Percentiles rank a stretch among this genome's conserved stretches.
Conservation (phyloP, 257 asterid species). For the Salvia miltiorrhiza region DNA sequence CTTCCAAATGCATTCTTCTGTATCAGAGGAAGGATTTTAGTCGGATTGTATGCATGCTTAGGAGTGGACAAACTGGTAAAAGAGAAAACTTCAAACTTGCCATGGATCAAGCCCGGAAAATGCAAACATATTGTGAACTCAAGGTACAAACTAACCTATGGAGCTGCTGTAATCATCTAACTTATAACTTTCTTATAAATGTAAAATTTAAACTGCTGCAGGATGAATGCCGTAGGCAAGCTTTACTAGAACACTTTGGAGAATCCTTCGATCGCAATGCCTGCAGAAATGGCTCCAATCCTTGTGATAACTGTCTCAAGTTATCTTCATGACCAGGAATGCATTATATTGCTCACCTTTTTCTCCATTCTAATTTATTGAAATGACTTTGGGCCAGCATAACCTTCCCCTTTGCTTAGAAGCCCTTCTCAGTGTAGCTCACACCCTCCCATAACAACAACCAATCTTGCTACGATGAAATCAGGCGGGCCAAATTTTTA, state of each 20-base stretch:
- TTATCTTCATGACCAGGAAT: constrained; percentile 30
- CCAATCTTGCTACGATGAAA: too few species aligned
- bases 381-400: too few species aligned
- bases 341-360: background rate
- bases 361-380: too few species aligned
- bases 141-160: constrained; percentile 46
- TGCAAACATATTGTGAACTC: constrained; percentile 85
- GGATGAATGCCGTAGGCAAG: constrained; percentile 82
- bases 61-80: constrained; percentile 68
- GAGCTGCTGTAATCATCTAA: constrained; percentile 5
- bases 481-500: too few species aligned
- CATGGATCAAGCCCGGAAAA: constrained; percentile 91
- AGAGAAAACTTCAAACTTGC: constrained; percentile 68
- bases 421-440: too few species aligned
- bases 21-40: constrained; percentile 97
- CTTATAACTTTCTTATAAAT: background rate
- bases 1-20: constrained; percentile 68
- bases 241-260: constrained; percentile 80
- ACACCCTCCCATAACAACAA: too few species aligned
- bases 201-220: constrained; percentile 30
- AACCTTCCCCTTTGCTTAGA: too few species aligned
- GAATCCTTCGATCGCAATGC: constrained; percentile 54
- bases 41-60: constrained; percentile 87
- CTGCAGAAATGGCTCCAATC: constrained; percentile 75
- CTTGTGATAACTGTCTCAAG: constrained; percentile 94